Conservation (phyloP, 2,329 filamentous ascomycete genomes). For the Boeremia exigua region DNA sequence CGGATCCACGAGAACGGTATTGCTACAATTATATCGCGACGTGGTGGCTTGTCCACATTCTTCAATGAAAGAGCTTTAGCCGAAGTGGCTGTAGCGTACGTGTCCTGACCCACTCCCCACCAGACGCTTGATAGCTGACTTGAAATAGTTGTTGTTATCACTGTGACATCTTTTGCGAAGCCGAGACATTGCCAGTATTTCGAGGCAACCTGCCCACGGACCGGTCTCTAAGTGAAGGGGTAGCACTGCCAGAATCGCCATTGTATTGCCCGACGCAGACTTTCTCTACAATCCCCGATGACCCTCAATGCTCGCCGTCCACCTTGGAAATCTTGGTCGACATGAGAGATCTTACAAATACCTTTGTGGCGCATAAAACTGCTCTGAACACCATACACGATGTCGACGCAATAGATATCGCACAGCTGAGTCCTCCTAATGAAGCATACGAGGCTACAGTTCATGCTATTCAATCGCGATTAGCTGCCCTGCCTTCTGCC, state of each 20-base stretch:
- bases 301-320: slow-evolving; percentile 26
- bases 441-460: slow-evolving; percentile 24
- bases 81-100: slow-evolving; percentile 34
- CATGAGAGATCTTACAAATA: slow-evolving; percentile 41
- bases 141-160: slow-evolving; percentile 31
- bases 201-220: slow-evolving; percentile 17
- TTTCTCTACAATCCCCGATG: slow-evolving; percentile 28
- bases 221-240: not conserved
- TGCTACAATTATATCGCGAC: slow-evolving; percentile 28
- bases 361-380: slow-evolving; percentile 30
- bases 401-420: slow-evolving; percentile 6
- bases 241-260: slow-evolving; percentile 42
- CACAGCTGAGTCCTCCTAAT: not conserved
- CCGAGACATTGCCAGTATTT: slow-evolving; percentile 25
- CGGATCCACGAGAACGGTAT: slow-evolving; percentile 34
- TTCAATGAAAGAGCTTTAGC: slow-evolving; percentile 23
- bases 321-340: slow-evolving; percentile 37
- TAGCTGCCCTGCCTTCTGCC: slow-evolving; percentile 32
- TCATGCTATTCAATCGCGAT: slow-evolving; percentile 22
- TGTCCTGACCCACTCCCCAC: not conserved
- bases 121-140: slow-evolving; percentile 10
- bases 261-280: slow-evolving; percentile 36
- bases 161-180: slow-evolving; percentile 38
- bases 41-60: slow-evolving; percentile 30
- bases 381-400: slow-evolving; percentile 2